Base-by-base conservation (phyloP, 768 basidiomycete genomes). In the Lactarius deliciosus region DNA sequence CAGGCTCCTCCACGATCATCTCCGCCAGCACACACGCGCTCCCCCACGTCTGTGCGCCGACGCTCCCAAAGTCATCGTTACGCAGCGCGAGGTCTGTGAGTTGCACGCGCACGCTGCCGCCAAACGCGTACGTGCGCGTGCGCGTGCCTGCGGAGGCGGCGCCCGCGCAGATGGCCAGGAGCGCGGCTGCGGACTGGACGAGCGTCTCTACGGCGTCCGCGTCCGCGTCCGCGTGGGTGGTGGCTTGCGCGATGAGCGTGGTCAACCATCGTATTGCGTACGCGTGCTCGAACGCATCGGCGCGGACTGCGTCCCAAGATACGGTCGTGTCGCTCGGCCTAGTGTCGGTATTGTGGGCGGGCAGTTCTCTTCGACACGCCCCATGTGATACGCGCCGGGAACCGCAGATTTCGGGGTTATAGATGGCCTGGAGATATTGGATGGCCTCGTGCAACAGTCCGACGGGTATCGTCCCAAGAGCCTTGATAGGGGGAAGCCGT, bases 41-140 rank as follows among this genome's bases (percentile, higher is more conserved):
- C 4, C 92, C 92, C 94, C 93, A 96, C 0, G 92, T 95, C 77
- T 94, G 93, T 32, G 91, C 87, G 1, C 93, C 93, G 20, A 93
- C 86, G 63, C 86, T 89, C 15, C 79, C 77, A 68, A 85, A 88
- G 70, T 91, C 88, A n/a, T 81, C 77, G 63, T 90, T 87, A 59
- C 87, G 83, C 53, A 93, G 76, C 2, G 90, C 85, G 2, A 86
- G 81, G 74, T 94, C 93, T 36, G 79, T 86, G 58, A 95, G 71
- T 60, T 78, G 73, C 13, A 90, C 76, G 13, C 76, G 70, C 45
- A 80, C 70, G 55, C 70, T 71, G 54, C 70, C 71, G 2, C 71
- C 69, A 63, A 92, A 89, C 0, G 73, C 72, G 68, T 89, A 85
- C 20, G 76, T 75, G 25, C 88, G 86, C 28, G 79, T 76, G 54